phyloP scores from a whole-genome alignment of 371 early-diverging fungal species.

The Mortierella sp. region DNA sequence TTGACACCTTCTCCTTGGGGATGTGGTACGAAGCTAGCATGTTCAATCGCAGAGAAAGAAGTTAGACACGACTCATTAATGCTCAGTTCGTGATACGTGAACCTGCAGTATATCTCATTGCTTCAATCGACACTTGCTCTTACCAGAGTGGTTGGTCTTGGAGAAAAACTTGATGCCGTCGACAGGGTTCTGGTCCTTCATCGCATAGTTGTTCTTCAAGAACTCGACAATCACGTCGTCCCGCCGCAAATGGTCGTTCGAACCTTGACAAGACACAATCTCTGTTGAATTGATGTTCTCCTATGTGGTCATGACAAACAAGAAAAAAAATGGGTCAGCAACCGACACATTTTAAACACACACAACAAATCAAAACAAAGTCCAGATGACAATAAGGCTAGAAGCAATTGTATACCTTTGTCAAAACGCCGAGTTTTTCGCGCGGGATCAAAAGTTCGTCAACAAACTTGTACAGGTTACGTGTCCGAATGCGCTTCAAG shows the following conservation, averaged over 20 bases:
- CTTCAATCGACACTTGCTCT: not conserved
- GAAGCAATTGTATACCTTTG: too few relatives aligned
- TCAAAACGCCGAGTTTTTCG: constrained; percentile 62
- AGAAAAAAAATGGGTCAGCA: not conserved
- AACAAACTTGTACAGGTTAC: constrained; percentile 91
- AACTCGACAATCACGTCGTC: constrained; percentile 85
- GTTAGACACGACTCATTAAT: not conserved
- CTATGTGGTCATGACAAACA: constrained; percentile 17
- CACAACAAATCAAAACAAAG: not conserved
- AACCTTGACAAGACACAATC: constrained; percentile 70
- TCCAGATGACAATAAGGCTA: not conserved
- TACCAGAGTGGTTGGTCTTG: constrained; percentile 72
- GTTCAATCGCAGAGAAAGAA: not conserved
- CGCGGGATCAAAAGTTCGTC: constrained; percentile 85
- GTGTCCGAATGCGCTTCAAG: constrained; percentile 77
- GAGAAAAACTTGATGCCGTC: constrained; percentile 86
- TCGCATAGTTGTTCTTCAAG: constrained; percentile 82
- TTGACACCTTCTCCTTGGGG: constrained; percentile 77
- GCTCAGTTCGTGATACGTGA: not conserved
- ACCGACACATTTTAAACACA: not conserved
- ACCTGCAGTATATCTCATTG: not conserved
- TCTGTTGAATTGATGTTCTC: constrained; percentile 66
- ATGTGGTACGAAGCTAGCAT: constrained; percentile 69
- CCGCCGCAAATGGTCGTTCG: constrained; percentile 64
- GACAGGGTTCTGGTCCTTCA: constrained; percentile 89